Base-by-base conservation (phyloP, 768 basidiomycete genomes). In the Suillus decipiens region DNA sequence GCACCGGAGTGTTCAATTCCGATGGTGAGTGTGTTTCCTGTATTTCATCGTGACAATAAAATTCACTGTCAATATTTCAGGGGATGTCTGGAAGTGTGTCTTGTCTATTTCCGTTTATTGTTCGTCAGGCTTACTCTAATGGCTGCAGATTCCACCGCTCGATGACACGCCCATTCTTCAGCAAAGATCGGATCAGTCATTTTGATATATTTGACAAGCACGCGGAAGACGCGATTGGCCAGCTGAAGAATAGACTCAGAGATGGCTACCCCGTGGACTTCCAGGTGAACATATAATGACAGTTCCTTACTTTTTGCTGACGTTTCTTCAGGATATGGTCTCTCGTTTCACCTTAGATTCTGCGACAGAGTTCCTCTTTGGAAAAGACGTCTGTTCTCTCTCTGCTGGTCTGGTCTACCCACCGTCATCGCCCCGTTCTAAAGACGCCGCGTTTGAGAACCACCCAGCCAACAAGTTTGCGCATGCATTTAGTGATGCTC, bases 351-450 rank as follows among this genome's bases (percentile, higher is more conserved):
- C 85, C 1, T 71, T 88, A 39, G 86, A 88, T 67, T 84, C 83
- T 0, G 84, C 84, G 0, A 82, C 84, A 0, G 82, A 83, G 31
- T 86, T 87, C 67, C 76, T 86, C 11, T 84, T 86, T 63, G 83
- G 85, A 36, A 69, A 70, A 17, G 69, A 76, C 22, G 80, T 79
- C 11, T 36, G 75, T 42, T 75, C 75, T 0, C 72, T 81, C 37
- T 70, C 74, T 0, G 78, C 78, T 14, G 77, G 79, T 17, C 76
- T 83, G 42, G 64, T 66, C 37, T 80, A 69, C 64, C 79, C 74
- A 45, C 68, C 61, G 0, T 64, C 64, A 31, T 71, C 61, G 57
- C 70, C 64, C 47, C 65, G 67, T 53, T 73, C 60, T 50, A 68
- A 67, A 66, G 68, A 68, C 34, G 57, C 64, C n/a, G 39, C 63